These are phyloP conservation scores for Pseudophaeomoniella oleicola DNA, from an alignment of 2,329 filamentous ascomycete genomes.

Conservation along the genomic window DNA sequence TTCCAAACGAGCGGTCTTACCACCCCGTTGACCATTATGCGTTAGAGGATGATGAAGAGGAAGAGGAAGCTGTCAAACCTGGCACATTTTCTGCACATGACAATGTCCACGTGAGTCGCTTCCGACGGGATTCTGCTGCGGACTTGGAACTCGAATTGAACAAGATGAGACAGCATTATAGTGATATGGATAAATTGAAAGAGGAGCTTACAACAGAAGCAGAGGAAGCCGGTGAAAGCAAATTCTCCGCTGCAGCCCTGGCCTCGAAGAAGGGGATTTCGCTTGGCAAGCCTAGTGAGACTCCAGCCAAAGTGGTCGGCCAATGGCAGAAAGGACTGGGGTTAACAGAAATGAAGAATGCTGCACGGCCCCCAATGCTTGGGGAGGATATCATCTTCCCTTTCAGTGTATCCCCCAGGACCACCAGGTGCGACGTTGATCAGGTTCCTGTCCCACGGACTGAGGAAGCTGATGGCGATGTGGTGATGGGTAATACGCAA, in stretches of 20 bases:
- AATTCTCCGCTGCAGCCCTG: slow-evolving; percentile 18
- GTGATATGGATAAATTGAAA: slow-evolving; percentile 41
- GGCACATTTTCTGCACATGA: slow-evolving; percentile 14
- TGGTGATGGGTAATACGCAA: slow-evolving; percentile 44
- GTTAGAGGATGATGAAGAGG: slow-evolving; percentile 20
- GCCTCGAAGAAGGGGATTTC: slow-evolving; percentile 9
- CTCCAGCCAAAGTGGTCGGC: slow-evolving; percentile 3
- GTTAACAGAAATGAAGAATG: slow-evolving; percentile 36
- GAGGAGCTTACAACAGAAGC: slow-evolving; percentile 22
- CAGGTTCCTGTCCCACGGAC: slow-evolving; percentile 41
- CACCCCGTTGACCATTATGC: slow-evolving; percentile 33
- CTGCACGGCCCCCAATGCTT: slow-evolving; percentile 68
- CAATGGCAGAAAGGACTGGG: slow-evolving; percentile 11
- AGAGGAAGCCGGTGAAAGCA: slow-evolving; percentile 16
- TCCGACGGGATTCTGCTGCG: slow-evolving; percentile 26
- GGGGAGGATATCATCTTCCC: slow-evolving; percentile 70
- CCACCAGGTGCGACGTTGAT: slow-evolving; percentile 69
- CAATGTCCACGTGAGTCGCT: slow-evolving; percentile 15
- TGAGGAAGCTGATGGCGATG: slow-evolving; percentile 32
- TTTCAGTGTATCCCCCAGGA: slow-evolving; percentile 66
- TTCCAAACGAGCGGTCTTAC: slow-evolving; percentile 32
- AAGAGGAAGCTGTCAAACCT: slow-evolving; percentile 13
- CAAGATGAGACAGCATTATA: slow-evolving; percentile 66
- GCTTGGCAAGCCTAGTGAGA: not conserved
- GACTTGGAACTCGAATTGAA: slow-evolving; percentile 57